Percentiles rank a stretch among this genome's conserved stretches.
Evolutionary conservation across 768 basidiomycete species (phyloP).

Genomic region (Pholiota microspora): DNA sequence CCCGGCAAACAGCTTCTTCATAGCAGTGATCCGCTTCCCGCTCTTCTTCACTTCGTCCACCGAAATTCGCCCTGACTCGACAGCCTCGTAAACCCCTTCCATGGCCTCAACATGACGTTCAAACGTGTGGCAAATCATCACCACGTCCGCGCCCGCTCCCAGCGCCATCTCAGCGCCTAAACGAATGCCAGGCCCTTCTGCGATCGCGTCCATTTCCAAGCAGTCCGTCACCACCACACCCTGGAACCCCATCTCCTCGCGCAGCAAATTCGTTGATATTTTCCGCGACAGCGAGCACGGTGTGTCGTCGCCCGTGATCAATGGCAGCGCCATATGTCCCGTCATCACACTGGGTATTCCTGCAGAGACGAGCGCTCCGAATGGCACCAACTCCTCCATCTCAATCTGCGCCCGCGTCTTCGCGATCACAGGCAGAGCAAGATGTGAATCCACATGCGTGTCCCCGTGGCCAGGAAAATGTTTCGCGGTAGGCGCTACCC

Average conservation of each 20-base stretch:
- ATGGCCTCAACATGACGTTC: constrained; percentile 52
- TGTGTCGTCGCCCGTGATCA: constrained; percentile 48
- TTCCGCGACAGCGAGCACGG: constrained; percentile 58
- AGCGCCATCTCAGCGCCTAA: constrained; percentile 56
- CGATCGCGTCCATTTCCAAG: constrained; percentile 74
- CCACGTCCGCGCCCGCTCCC: constrained; percentile 67
- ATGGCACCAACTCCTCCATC: constrained; percentile 56
- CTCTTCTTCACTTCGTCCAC: constrained; percentile 39
- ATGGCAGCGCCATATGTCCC: constrained; percentile 69
- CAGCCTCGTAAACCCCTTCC: constrained; percentile 47
- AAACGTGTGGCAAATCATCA: constrained; percentile 71
- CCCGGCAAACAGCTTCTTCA: constrained; percentile 53
- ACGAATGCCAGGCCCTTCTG: constrained; percentile 45
- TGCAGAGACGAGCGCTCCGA: constrained; percentile 41
- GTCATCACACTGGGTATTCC: constrained; percentile 63
- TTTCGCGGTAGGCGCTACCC: constrained; percentile 61
- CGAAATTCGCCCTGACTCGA: constrained; percentile 41
- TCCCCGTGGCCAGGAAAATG: constrained; percentile 79
- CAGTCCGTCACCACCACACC: constrained; percentile 75
- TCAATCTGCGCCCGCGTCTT: constrained; percentile 44
- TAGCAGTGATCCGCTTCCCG: constrained; percentile 38
- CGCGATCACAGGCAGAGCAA: constrained; percentile 58
- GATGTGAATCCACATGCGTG: constrained; percentile 69
- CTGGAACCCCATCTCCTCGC: constrained; percentile 46
- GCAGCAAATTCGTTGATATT: constrained; percentile 53